Evolutionary conservation across 2,329 filamentous ascomycete genomes (phyloP).

Genomic region (Elsinoe batatas): DNA sequence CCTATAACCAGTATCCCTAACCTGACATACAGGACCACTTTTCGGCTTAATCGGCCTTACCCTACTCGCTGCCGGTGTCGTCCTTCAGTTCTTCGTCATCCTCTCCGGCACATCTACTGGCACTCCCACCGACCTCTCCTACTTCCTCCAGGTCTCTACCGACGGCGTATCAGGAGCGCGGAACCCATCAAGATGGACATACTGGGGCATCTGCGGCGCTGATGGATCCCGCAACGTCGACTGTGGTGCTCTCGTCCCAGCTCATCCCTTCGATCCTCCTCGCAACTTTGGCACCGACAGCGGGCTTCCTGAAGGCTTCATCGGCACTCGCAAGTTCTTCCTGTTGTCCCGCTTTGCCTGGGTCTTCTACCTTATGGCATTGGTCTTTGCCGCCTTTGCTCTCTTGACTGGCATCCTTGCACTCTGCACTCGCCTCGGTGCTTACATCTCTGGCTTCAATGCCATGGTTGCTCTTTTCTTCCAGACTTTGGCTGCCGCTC

Average conservation of each 20-base stretch:
- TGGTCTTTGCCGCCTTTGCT: conserved; percentile 64
- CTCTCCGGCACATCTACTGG: conserved; percentile 47
- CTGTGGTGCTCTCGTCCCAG: conserved; percentile 55
- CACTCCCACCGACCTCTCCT: conserved; percentile 60
- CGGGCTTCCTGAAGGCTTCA: conserved; percentile 45
- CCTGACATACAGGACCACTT: conserved; percentile 26
- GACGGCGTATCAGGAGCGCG: conserved; percentile 48
- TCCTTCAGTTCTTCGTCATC: conserved; percentile 57
- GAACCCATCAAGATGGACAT: conserved; percentile 72
- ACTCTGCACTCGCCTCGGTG: conserved; percentile 60
- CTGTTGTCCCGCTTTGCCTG: conserved; percentile 88
- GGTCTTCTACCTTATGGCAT: conserved; percentile 76
- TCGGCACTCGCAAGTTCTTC: conserved; percentile 58
- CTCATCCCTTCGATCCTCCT: conserved; percentile 53
- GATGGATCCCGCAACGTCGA: conserved; percentile 44
- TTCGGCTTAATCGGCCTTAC: conserved; percentile 50
- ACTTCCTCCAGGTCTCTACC: conserved; percentile 77
- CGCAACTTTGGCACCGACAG: conserved; percentile 49
- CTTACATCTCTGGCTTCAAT: conserved; percentile 53
- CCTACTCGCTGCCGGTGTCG: conserved; percentile 50
- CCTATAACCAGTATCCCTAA: conserved; percentile 9
- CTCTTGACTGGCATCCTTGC: conserved; percentile 61
- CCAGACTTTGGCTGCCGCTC: conserved; percentile 53
- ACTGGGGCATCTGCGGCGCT: conserved; percentile 69
- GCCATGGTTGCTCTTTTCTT: conserved; percentile 56